These are phyloP conservation scores for Pestalotiopsis sp. DNA, from an alignment of 2,329 filamentous ascomycete genomes.

Conservation along the genomic window DNA sequence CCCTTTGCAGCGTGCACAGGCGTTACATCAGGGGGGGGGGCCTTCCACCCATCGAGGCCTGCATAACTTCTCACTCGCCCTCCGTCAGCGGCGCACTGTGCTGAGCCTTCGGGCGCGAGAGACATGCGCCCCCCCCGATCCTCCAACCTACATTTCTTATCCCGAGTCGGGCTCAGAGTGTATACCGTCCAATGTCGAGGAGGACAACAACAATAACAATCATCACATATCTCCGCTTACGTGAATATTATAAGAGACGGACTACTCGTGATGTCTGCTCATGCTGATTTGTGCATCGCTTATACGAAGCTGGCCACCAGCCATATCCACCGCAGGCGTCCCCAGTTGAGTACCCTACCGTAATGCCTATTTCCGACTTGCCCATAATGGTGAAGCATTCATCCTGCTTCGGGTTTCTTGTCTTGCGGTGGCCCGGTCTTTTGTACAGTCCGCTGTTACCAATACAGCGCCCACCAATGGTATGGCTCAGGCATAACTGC, in stretches of 20 bases:
- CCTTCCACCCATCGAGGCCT: background rate
- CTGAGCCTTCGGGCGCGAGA: background rate
- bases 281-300: background rate
- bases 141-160: slow-evolving; percentile 6
- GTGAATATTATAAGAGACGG: too few species aligned
- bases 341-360: background rate
- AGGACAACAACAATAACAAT: background rate
- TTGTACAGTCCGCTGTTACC: slow-evolving; percentile 6
- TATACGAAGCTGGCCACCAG: background rate
- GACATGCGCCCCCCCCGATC: slow-evolving; percentile 7
- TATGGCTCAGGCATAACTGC: slow-evolving; percentile 9
- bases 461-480: background rate
- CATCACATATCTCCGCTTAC: too few species aligned
- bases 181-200: background rate
- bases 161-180: background rate
- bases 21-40: background rate
- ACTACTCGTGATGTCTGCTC: too few species aligned
- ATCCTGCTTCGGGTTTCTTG: background rate
- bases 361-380: background rate
- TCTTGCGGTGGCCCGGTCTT: background rate
- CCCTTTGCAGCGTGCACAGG: slow-evolving; percentile 1
- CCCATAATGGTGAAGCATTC: background rate
- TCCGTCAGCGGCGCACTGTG: slow-evolving; percentile 1
- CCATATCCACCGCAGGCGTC: background rate
- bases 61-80: background rate